Evolutionary conservation across 2,329 filamentous ascomycete species (phyloP).

Genomic region (Mycogone perniciosa): DNA sequence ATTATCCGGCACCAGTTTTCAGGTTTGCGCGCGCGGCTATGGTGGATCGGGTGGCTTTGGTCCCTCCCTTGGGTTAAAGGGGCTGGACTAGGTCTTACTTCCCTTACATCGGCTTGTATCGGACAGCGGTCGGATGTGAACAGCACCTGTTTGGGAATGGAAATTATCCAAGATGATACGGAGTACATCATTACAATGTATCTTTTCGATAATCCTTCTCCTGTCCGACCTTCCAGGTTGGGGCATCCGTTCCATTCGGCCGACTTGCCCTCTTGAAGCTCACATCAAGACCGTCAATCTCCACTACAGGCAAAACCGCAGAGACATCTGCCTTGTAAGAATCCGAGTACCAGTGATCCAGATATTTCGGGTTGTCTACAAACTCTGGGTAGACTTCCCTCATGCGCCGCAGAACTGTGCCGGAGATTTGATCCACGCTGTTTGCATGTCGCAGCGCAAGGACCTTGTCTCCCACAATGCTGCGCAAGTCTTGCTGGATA

Average conservation of each 20-base stretch:
- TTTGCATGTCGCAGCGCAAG: slow-evolving; percentile 52
- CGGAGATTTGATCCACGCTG: slow-evolving; percentile 60
- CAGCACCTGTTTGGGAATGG: too few relatives aligned
- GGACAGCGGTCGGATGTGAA: too few relatives aligned
- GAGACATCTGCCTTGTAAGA: slow-evolving; percentile 35
- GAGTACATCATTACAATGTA: background rate
- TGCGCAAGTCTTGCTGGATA: slow-evolving; percentile 46
- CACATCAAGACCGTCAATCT: slow-evolving; percentile 37
- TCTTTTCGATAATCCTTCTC: slow-evolving; percentile 25
- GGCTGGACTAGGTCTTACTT: too few relatives aligned
- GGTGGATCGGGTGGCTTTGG: too few relatives aligned
- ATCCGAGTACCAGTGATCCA: slow-evolving; percentile 43
- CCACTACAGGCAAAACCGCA: slow-evolving; percentile 39
- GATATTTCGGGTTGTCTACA: slow-evolving; percentile 41
- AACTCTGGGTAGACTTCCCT: slow-evolving; percentile 46
- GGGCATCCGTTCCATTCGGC: slow-evolving; percentile 51
- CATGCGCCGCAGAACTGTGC: slow-evolving; percentile 51
- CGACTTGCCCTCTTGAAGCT: slow-evolving; percentile 38
- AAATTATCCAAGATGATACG: too few relatives aligned
- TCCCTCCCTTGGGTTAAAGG: too few relatives aligned
- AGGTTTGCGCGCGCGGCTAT: too few relatives aligned
- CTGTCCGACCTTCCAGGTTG: slow-evolving; percentile 49
- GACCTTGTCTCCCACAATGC: slow-evolving; percentile 45
- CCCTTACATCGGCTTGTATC: too few relatives aligned
- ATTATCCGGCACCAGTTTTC: too few relatives aligned